Percentiles rank a stretch among this genome's conserved stretches.
Conservation (phyloP, 257 asterid genomes). For the Solanum corneliomulleri region DNA sequence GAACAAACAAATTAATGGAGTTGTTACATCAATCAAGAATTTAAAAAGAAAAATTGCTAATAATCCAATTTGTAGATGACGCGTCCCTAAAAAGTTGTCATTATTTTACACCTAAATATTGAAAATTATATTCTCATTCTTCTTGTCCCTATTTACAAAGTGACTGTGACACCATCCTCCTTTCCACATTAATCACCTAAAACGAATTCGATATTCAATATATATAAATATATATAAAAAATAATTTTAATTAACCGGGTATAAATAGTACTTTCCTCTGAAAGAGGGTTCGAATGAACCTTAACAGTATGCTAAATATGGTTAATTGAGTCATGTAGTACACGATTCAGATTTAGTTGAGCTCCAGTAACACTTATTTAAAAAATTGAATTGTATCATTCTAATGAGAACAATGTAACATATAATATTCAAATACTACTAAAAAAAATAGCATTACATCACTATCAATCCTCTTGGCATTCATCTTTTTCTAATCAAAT, state of each 20-base stretch:
- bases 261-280: too few species aligned
- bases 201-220: too few species aligned
- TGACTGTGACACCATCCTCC: background rate
- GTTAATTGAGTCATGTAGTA: rapidly evolving
- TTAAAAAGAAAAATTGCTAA: background rate
- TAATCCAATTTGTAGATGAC: background rate
- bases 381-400: background rate
- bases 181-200: background rate
- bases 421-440: background rate
- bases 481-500: background rate
- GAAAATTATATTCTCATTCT: background rate
- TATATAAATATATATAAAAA: too few species aligned
- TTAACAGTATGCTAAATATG: too few species aligned
- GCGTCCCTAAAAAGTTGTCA: background rate
- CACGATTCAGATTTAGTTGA: background rate
- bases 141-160: background rate
- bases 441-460: background rate
- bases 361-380: too few species aligned
- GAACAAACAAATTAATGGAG: background rate
- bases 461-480: background rate
- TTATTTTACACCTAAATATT: background rate
- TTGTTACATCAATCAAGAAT: background rate
- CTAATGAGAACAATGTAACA: background rate
- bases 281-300: too few species aligned
- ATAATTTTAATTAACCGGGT: too few species aligned